Evolutionary conservation across 169 alveolate species (phyloP).

Genomic region (Plasmodium sp.): DNA sequence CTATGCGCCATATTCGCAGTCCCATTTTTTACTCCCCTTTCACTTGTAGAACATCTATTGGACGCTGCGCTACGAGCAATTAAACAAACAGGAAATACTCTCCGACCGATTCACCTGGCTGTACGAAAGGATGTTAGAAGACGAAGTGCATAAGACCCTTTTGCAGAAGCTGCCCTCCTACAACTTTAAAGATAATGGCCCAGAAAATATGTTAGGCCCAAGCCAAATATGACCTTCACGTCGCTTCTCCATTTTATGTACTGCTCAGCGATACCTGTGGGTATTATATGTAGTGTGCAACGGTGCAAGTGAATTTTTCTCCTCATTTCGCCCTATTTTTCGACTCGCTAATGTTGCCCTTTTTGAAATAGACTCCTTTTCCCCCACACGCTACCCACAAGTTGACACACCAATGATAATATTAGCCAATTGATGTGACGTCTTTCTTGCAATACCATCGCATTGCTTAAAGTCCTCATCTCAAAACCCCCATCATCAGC

Average conservation of each 20-base stretch:
- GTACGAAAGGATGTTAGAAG: slow-evolving; percentile 85
- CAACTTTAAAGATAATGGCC: slow-evolving; percentile 66
- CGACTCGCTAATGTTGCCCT: background rate
- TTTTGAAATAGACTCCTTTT: background rate
- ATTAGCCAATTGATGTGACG: background rate
- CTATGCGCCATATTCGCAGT: background rate
- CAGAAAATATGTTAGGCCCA: slow-evolving; percentile 73
- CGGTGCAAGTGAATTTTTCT: background rate
- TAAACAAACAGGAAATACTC: slow-evolving; percentile 84
- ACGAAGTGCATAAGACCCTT: slow-evolving; percentile 71
- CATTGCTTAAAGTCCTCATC: background rate
- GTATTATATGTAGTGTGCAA: background rate
- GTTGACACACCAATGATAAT: background rate
- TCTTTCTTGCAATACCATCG: background rate
- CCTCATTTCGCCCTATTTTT: background rate
- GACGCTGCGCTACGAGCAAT: slow-evolving; percentile 80
- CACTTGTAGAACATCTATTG: slow-evolving; percentile 81
- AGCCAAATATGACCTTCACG: slow-evolving; percentile 20
- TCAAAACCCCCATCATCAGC: background rate
- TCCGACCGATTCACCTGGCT: slow-evolving; percentile 87
- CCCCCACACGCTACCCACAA: too few species aligned
- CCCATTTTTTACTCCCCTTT: background rate
- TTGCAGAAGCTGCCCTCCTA: slow-evolving; percentile 65
- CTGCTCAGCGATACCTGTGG: background rate
- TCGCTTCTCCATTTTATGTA: background rate